Conservation (phyloP, 202 grass and related monocot species). For the Dendrocalamus latiflorus region DNA sequence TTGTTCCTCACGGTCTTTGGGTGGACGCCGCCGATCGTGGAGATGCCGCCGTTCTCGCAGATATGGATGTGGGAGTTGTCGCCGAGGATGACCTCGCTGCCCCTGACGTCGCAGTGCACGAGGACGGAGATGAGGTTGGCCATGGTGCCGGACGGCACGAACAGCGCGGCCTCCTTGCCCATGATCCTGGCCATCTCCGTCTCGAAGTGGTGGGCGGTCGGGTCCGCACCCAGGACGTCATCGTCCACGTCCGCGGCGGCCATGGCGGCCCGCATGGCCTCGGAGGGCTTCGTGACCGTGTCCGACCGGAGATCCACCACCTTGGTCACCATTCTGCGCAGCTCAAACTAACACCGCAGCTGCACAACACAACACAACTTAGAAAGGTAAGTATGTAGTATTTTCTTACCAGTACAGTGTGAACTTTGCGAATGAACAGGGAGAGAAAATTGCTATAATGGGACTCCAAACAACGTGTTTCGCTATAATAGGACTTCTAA, state of each 20-base stretch:
- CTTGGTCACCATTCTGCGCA: slow-evolving; percentile 51
- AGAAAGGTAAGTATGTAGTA: background rate
- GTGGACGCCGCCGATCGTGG: slow-evolving; percentile 78
- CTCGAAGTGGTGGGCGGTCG: slow-evolving; percentile 59
- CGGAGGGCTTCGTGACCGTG: slow-evolving; percentile 82
- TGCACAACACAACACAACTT: background rate
- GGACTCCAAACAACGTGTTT: no score
- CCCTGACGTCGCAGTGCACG: slow-evolving; percentile 64
- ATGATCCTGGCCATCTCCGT: slow-evolving; percentile 56
- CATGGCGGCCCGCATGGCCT: slow-evolving; percentile 90
- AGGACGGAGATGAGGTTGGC: no score
- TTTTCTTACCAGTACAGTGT: background rate
- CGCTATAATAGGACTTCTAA: no score
- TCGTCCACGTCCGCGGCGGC: slow-evolving; percentile 85
- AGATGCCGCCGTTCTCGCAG: slow-evolving; percentile 90
- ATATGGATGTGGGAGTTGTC: slow-evolving; percentile 84
- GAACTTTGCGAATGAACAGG: background rate
- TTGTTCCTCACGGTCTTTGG: slow-evolving; percentile 73
- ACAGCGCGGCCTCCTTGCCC: slow-evolving; percentile 86
- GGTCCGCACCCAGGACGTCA: slow-evolving; percentile 71
- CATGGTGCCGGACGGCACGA: slow-evolving; percentile 95
- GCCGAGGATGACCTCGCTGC: slow-evolving; percentile 88
- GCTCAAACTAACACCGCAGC: background rate
- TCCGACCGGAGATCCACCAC: slow-evolving; percentile 85
- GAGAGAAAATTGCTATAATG: no score